Evolutionary conservation across 768 basidiomycete genomes (phyloP).

Genomic region (Suillus subaureus): DNA sequence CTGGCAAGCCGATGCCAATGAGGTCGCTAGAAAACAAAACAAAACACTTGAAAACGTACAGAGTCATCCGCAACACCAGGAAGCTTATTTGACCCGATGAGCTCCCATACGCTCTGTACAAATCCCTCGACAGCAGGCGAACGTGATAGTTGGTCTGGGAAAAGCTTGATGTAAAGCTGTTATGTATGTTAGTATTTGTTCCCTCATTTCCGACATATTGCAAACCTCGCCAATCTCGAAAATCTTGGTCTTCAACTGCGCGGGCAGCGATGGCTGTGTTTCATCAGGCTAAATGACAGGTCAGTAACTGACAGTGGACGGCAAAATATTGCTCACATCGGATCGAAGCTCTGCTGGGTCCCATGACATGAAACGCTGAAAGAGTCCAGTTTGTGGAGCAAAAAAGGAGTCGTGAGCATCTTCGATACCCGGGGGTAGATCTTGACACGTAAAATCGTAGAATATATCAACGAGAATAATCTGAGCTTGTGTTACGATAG

Average conservation of each 20-base stretch:
- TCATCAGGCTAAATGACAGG: conserved; percentile 66
- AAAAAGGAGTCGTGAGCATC: conserved; percentile 87
- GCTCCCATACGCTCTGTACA: conserved; percentile 88
- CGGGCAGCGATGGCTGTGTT: conserved; percentile 79
- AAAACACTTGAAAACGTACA: conserved; percentile 40
- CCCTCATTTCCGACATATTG: conserved; percentile 7
- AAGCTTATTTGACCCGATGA: conserved; percentile 69
- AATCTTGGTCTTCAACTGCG: conserved; percentile 85
- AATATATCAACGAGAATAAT: conserved; percentile 83
- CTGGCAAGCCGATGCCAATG: conserved; percentile 33
- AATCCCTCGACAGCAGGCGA: conserved; percentile 68
- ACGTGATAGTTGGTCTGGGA: conserved; percentile 73
- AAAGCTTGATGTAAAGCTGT: conserved; percentile 80
- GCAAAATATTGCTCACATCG: conserved; percentile 49
- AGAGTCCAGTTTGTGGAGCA: conserved; percentile 64
- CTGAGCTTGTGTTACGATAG: conserved; percentile 70
- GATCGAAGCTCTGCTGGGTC: conserved; percentile 66
- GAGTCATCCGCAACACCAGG: conserved; percentile 75
- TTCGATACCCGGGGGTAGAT: conserved; percentile 92
- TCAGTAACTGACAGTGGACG: conserved; percentile 11
- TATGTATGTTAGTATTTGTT: neutral
- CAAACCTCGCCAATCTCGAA: conserved; percentile 87
- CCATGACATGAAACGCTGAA: conserved; percentile 83
- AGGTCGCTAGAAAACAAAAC: neutral
- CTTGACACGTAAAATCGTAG: conserved; percentile 94